Percentiles rank a stretch among this genome's conserved stretches.
phyloP scores from a whole-genome alignment of 306 rosid genomes.

The Fragaria vesca region DNA sequence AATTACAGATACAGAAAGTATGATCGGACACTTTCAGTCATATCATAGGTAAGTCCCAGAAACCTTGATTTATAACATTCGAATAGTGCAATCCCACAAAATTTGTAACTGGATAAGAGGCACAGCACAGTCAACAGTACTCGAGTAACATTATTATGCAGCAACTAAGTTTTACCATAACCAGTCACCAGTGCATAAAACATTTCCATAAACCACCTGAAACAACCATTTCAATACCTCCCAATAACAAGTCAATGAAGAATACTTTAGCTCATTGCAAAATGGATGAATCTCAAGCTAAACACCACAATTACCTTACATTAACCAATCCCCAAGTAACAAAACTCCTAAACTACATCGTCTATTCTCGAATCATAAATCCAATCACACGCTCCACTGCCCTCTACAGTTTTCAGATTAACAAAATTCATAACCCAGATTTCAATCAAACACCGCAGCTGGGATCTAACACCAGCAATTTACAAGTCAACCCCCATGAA shows the following conservation, averaged over 20 bases:
- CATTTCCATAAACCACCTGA: not conserved
- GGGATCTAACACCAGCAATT: conserved; percentile 18
- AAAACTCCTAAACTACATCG: conserved; percentile 2
- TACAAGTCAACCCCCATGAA: conserved; percentile 29
- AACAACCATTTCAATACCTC: conserved; percentile 12
- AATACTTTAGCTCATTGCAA: conserved; percentile 3
- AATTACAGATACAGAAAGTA: conserved; percentile 20
- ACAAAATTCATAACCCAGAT: not conserved
- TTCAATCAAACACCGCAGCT: conserved; percentile 11
- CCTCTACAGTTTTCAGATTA: not conserved
- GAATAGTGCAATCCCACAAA: not conserved
- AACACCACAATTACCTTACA: conserved; percentile 22
- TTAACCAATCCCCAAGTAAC: not conserved
- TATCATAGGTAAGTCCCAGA: conserved; percentile 10
- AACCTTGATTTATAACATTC: conserved; percentile 13
- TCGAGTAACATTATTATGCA: not conserved
- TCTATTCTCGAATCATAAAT: not conserved
- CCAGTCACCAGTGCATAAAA: not conserved
- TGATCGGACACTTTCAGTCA: conserved; percentile 14
- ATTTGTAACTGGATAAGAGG: conserved; percentile 7
- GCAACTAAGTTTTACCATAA: not conserved
- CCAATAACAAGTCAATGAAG: conserved; percentile 11
- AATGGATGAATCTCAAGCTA: conserved; percentile 27
- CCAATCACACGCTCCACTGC: not conserved
- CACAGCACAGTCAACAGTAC: not conserved